These are phyloP conservation scores for Liquidambar formosana DNA, from an alignment of 164 flowering plant genomes.

Conservation along the genomic window DNA sequence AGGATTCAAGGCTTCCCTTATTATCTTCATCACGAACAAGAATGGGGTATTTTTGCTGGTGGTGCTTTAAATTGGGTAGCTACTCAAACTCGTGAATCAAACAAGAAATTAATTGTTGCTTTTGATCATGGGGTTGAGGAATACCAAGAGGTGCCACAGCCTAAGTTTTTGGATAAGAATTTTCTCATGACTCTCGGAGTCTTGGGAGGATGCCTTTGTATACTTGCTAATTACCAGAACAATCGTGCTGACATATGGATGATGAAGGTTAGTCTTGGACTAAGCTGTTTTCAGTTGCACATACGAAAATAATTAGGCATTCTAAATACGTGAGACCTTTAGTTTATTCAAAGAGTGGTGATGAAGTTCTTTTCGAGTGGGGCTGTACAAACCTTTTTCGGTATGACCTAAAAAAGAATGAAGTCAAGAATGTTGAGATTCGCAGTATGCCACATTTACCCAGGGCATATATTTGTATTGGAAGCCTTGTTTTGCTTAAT, in stretches of 20 bases:
- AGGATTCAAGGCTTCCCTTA: too few relatives aligned
- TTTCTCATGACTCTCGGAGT: constrained; percentile 16
- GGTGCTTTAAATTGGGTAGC: too few relatives aligned
- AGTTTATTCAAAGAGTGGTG: constrained; percentile 20
- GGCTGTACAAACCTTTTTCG: constrained; percentile 20
- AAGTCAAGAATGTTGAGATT: too few relatives aligned
- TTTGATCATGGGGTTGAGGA: too few relatives aligned
- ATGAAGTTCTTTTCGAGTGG: constrained; percentile 19
- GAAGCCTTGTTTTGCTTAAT: too few relatives aligned
- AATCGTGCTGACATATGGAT: constrained; percentile 16
- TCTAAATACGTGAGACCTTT: constrained; percentile 16
- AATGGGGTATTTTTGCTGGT: too few relatives aligned
- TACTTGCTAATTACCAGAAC: background rate
- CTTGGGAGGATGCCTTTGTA: constrained; percentile 28
- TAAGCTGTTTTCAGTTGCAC: constrained; percentile 10
- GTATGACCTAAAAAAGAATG: constrained; percentile 23
- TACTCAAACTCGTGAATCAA: too few relatives aligned
- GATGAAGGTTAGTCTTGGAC: constrained; percentile 26
- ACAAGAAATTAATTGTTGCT: too few relatives aligned
- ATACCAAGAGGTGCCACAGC: too few relatives aligned
- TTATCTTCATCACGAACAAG: too few relatives aligned
- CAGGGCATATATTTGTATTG: too few relatives aligned
- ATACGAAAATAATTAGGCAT: background rate
- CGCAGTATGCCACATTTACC: too few relatives aligned
- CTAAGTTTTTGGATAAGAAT: constrained; percentile 1